Base-by-base conservation (phyloP, 345 rosid genomes). In the Hibiscus tridactylites region DNA sequence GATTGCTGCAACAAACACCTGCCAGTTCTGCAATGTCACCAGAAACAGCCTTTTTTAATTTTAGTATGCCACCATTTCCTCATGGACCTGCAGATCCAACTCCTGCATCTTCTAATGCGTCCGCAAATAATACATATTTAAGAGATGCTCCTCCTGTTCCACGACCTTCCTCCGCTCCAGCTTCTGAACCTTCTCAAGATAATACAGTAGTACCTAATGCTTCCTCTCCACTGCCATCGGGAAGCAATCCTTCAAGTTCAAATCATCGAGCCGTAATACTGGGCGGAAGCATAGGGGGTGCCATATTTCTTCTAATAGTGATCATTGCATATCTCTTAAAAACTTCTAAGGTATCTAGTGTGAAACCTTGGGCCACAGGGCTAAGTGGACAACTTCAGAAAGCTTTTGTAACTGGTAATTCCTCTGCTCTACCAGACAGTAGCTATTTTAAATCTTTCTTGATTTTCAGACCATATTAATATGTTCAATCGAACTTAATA, bases 291-390 rank as follows among this genome's bases (percentile, higher is more conserved):
- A 63, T 81, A 59, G 86, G 86, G 13, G 88, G 79, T 17, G 73
- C 81, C 13, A 9, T 65, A 54, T 61, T 88, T 9, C 53, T 84
- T 58, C 46, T 90, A 42, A 21, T 88, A 10, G 56, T 83, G 59
- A 26, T 76, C 0, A 79, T 82, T 21, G 50, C 87, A 44, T 79
- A 74, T 73, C 75, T 84, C 53, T 81, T 46, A 73, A 82, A 71
- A 82, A 65, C 83, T 61, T 78, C 75, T 11, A 79, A 81, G 77
- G 90, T 81, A n/a, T 79, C 87, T 54, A 37, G 93, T 24, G 96
- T 94, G 78, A 90, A 82, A 80, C 97, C 98, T 50, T 94, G 97
- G 97, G 87, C 90, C 69, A 86, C 98, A 16, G 97, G 97, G 65
- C 82, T 94, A 74, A 94, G 97, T 2, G 98, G 97, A 74, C 97